Conservation (phyloP, 1,284 basidiomycete genomes). For the Rhodotorula sp. region DNA sequence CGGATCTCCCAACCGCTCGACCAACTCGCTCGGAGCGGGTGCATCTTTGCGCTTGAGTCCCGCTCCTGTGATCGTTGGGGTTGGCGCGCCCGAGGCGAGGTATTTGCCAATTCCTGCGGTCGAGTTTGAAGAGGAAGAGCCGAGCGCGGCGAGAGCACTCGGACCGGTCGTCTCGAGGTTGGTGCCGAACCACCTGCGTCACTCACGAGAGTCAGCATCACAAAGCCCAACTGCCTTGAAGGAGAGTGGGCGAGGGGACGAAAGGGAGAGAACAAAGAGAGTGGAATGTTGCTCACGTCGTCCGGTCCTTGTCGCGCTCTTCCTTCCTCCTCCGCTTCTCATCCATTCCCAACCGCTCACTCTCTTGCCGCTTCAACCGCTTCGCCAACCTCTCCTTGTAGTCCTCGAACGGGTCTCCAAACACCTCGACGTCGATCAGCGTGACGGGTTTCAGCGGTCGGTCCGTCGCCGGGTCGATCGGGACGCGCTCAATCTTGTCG, state of each 20-base stretch:
- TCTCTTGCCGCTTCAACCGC: slow-evolving; percentile 62
- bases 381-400: slow-evolving; percentile 73
- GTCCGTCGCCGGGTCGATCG: slow-evolving; percentile 74
- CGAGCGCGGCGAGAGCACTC: neutral
- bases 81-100: slow-evolving; percentile 38
- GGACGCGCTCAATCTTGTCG: slow-evolving; percentile 74
- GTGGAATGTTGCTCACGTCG: slow-evolving; percentile 35
- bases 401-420: slow-evolving; percentile 77
- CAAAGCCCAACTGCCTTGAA: no score
- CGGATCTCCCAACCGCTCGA: slow-evolving; percentile 7
- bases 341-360: slow-evolving; percentile 47
- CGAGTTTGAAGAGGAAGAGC: neutral
- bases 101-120: slow-evolving; percentile 52
- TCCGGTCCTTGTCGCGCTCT: slow-evolving; percentile 58
- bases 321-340: slow-evolving; percentile 46
- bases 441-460: slow-evolving; percentile 76
- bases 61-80: slow-evolving; percentile 8
- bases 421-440: slow-evolving; percentile 56
- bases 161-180: slow-evolving; percentile 27
- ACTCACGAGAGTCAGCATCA: neutral
- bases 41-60: slow-evolving; percentile 35
- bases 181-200: slow-evolving; percentile 44
- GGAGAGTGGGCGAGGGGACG: neutral
- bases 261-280: neutral
- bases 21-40: slow-evolving; percentile 46